phyloP scores from a whole-genome alignment of 2,329 filamentous ascomycete species.

The Exophiala alcalophila region DNA sequence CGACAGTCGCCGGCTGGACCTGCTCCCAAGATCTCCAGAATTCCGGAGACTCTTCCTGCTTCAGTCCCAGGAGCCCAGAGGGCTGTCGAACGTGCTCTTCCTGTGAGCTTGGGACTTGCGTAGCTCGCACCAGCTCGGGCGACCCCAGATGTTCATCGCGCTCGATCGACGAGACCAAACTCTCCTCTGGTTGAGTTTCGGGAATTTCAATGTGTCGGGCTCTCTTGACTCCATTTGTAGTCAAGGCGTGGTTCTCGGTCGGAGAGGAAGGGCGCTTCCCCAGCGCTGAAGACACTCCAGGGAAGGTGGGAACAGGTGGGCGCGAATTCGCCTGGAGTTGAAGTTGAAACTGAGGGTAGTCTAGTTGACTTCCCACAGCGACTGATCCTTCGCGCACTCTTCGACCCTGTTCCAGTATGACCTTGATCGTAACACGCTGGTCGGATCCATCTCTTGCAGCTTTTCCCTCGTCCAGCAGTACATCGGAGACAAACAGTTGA shows the following conservation, averaged over 20 bases:
- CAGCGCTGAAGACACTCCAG: constrained; percentile 15
- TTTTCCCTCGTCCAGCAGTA: constrained; percentile 30
- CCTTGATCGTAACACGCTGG: constrained; percentile 28
- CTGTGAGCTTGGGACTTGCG: constrained; percentile 11
- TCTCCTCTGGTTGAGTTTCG: constrained; percentile 21
- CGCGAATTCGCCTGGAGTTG: constrained; percentile 21
- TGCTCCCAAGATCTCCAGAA: constrained; percentile 16
- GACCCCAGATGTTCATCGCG: constrained; percentile 11
- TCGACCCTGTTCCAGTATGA: constrained; percentile 29
- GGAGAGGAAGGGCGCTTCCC: constrained; percentile 18
- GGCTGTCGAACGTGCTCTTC: constrained; percentile 8
- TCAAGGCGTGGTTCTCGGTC: constrained; percentile 5
- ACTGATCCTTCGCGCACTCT: constrained; percentile 28
- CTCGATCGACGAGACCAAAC: constrained; percentile 25
- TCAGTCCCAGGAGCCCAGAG: not conserved
- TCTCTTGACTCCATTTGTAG: constrained; percentile 19
- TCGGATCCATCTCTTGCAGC: constrained; percentile 28
- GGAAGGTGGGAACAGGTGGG: constrained; percentile 28
- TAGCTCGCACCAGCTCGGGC: constrained; percentile 14
- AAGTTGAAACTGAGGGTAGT: constrained; percentile 20
- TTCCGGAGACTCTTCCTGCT: constrained; percentile 26
- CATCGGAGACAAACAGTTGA: constrained; percentile 27
- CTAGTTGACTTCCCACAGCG: constrained; percentile 25
- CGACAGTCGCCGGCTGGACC: constrained; percentile 17
- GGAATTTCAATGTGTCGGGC: constrained; percentile 22